A percentile compares a stretch with the other conserved stretches of the same genome.
Evolutionary conservation across 1,284 basidiomycete genomes (phyloP).

Genomic region (Fistulinella cinereoalba): DNA sequence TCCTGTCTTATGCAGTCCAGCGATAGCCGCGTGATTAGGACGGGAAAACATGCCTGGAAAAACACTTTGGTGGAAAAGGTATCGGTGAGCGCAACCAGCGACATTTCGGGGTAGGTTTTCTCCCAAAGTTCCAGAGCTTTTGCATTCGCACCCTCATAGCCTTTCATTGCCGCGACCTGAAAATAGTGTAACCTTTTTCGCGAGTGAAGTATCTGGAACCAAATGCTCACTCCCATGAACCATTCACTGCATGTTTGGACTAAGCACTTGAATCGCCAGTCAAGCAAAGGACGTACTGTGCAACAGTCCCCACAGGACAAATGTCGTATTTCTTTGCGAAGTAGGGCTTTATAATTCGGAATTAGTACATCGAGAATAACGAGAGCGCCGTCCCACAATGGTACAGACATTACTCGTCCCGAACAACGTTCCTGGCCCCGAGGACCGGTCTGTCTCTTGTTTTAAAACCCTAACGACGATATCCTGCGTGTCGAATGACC

Average conservation of each 20-base stretch:
- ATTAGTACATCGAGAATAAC: not conserved
- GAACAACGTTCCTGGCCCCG: conserved; percentile 57
- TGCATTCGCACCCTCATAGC: conserved; percentile 76
- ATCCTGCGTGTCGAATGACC: conserved; percentile 81
- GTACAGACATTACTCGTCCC: conserved; percentile 83
- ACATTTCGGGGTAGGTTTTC: conserved; percentile 56
- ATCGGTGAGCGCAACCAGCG: conserved; percentile 81
- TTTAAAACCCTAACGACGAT: conserved; percentile 72
- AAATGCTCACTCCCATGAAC: conserved; percentile 81
- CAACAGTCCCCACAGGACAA: conserved; percentile 79
- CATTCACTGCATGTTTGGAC: conserved; percentile 68
- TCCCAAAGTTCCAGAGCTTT: conserved; percentile 85
- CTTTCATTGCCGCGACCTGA: conserved; percentile 76
- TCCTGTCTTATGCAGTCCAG: conserved; percentile 42
- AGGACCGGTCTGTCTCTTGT: conserved; percentile 55
- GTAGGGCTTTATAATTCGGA: conserved; percentile 54
- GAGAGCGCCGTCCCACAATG: not conserved
- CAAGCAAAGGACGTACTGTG: conserved; percentile 61
- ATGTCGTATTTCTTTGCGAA: conserved; percentile 75
- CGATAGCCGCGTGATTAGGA: not conserved
- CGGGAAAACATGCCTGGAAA: conserved; percentile 54
- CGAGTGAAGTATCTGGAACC: not conserved
- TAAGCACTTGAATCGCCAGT: conserved; percentile 4
- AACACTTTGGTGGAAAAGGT: conserved; percentile 87
- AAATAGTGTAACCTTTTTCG: not conserved